Evolutionary conservation across 305 asterid genomes (phyloP).

Genomic region (Rubia tinctorum): DNA sequence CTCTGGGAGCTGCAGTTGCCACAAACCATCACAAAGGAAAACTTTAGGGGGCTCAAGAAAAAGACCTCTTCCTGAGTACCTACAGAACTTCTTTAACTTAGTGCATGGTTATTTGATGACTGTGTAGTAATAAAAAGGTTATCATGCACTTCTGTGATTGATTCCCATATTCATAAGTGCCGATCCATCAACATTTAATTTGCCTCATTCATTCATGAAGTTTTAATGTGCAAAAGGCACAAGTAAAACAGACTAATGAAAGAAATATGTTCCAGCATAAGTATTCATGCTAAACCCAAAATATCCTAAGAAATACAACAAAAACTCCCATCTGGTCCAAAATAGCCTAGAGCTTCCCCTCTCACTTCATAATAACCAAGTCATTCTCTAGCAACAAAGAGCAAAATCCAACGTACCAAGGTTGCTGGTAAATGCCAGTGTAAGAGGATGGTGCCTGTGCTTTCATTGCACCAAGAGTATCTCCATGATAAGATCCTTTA

Average conservation of each 20-base stretch:
- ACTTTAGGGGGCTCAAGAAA: conserved; percentile 93
- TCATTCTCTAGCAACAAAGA: not conserved
- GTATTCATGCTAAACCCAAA: not conserved
- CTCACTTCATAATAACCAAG: not conserved
- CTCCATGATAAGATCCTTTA: conserved; percentile 97
- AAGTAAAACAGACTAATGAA: not conserved
- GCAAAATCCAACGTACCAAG: conserved; percentile 55
- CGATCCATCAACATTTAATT: not conserved
- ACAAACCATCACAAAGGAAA: conserved; percentile 52
- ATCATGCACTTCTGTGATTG: not conserved
- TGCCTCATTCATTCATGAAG: not conserved
- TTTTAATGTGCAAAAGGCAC: not conserved
- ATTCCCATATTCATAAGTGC: not conserved
- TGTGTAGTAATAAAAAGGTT: not conserved
- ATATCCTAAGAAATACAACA: not conserved
- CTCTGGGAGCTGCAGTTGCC: conserved; percentile 75
- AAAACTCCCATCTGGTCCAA: not conserved
- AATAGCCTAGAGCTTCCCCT: not conserved
- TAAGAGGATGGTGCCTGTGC: conserved; percentile 98
- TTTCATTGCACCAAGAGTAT: conserved; percentile 99
- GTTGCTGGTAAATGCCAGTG: conserved; percentile 97
- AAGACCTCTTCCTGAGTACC: conserved; percentile 92
- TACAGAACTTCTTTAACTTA: conserved; percentile 28
- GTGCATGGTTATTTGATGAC: not conserved
- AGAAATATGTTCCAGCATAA: not conserved